Percentiles rank a stretch among this genome's conserved stretches.
Evolutionary conservation across 805 yeast species (phyloP).

Genomic region (Pichia cephalocereana): DNA sequence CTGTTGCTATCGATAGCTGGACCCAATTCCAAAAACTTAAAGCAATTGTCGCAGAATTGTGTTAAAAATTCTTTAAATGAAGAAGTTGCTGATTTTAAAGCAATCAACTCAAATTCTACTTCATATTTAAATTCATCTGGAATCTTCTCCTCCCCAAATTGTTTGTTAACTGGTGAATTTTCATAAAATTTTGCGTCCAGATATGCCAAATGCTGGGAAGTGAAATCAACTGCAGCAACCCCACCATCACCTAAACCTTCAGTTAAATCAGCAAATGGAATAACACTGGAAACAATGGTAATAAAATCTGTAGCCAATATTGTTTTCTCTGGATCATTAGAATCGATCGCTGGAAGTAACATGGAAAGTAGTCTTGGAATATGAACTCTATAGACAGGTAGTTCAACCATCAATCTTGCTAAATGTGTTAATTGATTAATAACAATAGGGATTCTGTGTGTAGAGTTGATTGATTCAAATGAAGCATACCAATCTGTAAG

Average conservation of each 20-base stretch:
- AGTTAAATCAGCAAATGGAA: slow-evolving; percentile 61
- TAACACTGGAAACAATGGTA: slow-evolving; percentile 58
- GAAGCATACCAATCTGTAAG: slow-evolving; percentile 73
- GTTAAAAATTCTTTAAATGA: slow-evolving; percentile 54
- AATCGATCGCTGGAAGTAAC: slow-evolving; percentile 73
- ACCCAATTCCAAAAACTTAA: slow-evolving; percentile 56
- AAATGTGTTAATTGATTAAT: slow-evolving; percentile 57
- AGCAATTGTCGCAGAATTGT: slow-evolving; percentile 48
- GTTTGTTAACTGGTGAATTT: slow-evolving; percentile 18
- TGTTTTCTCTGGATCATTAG: slow-evolving; percentile 75
- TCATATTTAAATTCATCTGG: slow-evolving; percentile 31
- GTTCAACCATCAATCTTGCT: slow-evolving; percentile 54
- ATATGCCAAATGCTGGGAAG: slow-evolving; percentile 52
- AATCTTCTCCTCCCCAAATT: slow-evolving; percentile 15
- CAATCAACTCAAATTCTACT: slow-evolving; percentile 37
- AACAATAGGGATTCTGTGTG: slow-evolving; percentile 72
- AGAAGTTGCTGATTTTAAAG: slow-evolving; percentile 65
- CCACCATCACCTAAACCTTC: slow-evolving; percentile 33
- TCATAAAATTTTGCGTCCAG: slow-evolving; percentile 36
- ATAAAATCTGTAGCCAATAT: slow-evolving; percentile 58
- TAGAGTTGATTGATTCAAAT: slow-evolving; percentile 53
- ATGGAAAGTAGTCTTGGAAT: slow-evolving; percentile 63
- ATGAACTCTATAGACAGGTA: slow-evolving; percentile 66
- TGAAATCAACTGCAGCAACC: slow-evolving; percentile 41
- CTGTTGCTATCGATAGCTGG: slow-evolving; percentile 48